Evolutionary conservation across 2,329 filamentous ascomycete species (phyloP), one percentile per base, ranked within the genome.

Genomic region (Mycogone perniciosa): DNA sequence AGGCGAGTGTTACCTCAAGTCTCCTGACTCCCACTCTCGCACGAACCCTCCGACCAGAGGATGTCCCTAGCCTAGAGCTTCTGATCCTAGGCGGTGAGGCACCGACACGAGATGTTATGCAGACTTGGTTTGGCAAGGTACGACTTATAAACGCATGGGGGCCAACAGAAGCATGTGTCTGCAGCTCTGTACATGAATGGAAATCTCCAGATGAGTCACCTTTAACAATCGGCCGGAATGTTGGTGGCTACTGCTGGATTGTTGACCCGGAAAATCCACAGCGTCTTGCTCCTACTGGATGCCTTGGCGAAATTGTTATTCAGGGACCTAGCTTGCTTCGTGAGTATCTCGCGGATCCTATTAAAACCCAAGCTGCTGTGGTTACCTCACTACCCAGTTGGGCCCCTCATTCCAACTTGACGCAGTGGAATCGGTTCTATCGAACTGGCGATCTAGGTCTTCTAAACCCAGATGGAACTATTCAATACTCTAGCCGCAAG

Each of bases 341-440:
- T 27, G 53, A 52, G 44, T 54, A 54, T 44, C 44, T 54, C 7
- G 44, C 37, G 13, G 35, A 54, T 31, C 9, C 31, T 1, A 13
- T 9, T 4, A 54, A 52, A 31, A 49, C 50, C 9, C 31, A 37
- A 4, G 35, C 31, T 7, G 30, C 42, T 5, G 11, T 46, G 4
- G 6, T 52, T 3, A 44, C 26, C 27, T 2, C 34, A 5, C 27
- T 45, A 2, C 52, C 49, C 1, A 8, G 46, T 1, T 53, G 51
- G 51, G 37, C 40, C 4, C 48, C 48, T 9, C 30, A 45, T 10
- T 34, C 8, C 8, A 5, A 39, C 3, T 10, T 7, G 3, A 38
- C 27, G 46, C 30, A 31, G 4, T 35, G 35, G 50, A 13, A 10
- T 9, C 26, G 53, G 10, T 50, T 54, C 29, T 54, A 54, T 27